These are phyloP conservation scores for Sequoiadendron giganteum DNA, from an alignment of 75 land plant species.

Conservation along the genomic window DNA sequence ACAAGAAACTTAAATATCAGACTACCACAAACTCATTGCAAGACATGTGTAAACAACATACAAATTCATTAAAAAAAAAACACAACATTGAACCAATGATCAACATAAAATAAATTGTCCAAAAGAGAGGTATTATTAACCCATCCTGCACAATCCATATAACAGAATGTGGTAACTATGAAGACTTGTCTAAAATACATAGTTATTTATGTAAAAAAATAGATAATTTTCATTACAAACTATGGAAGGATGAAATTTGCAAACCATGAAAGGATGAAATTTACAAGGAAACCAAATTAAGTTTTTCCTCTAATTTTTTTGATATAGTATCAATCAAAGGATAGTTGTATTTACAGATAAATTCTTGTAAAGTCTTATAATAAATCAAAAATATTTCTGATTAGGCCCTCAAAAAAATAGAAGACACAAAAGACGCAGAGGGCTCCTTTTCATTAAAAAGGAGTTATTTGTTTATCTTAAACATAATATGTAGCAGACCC, in stretches of 20 bases:
- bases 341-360: slow-evolving; percentile 1
- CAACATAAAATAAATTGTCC: neutral
- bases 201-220: neutral
- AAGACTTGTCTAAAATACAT: neutral
- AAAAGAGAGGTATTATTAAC: neutral
- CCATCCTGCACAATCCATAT: neutral
- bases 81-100: neutral
- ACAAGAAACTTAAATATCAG: neutral
- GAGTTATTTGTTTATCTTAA: neutral
- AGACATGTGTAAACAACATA: neutral
- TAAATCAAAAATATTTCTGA: neutral
- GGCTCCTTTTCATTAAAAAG: neutral
- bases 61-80: neutral
- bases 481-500: neutral
- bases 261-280: neutral
- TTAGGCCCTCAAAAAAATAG: neutral
- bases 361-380: neutral
- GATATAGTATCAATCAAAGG: slow-evolving; percentile 1
- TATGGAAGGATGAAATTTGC: neutral
- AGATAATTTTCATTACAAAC: neutral
- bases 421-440: neutral
- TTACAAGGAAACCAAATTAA: neutral
- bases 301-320: neutral
- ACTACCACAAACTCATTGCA: neutral
- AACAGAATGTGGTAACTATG: neutral